Conservation (phyloP, 1,284 basidiomycete genomes). For the Naganishia albida region DNA sequence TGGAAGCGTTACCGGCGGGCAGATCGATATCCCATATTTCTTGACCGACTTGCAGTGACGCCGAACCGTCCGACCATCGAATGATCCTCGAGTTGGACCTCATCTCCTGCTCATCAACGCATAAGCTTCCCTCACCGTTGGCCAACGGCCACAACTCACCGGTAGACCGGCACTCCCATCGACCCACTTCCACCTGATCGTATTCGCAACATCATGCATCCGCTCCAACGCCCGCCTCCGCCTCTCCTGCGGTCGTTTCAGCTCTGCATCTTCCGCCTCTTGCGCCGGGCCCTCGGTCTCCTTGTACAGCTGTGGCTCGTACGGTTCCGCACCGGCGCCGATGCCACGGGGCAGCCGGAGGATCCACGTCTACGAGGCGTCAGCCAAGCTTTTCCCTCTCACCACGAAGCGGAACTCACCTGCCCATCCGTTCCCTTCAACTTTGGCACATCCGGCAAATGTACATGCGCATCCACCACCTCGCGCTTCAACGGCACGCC, state of each 20-base stretch:
- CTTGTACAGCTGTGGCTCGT: slow-evolving; percentile 48
- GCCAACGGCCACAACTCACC: slow-evolving; percentile 35
- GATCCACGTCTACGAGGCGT: slow-evolving; percentile 42
- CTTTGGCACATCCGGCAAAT: slow-evolving; percentile 46
- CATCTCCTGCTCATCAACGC: slow-evolving; percentile 34
- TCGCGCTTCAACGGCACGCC: slow-evolving; percentile 38
- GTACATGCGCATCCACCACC: slow-evolving; percentile 42
- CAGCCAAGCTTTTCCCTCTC: not conserved
- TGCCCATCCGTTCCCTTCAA: slow-evolving; percentile 48
- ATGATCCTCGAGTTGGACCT: slow-evolving; percentile 51
- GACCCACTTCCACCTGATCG: slow-evolving; percentile 52
- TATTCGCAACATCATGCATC: slow-evolving; percentile 52
- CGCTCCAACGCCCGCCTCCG: slow-evolving; percentile 43
- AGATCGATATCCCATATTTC: slow-evolving; percentile 51
- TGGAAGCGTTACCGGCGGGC: slow-evolving; percentile 20
- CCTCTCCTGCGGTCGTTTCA: slow-evolving; percentile 36
- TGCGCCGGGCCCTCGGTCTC: slow-evolving; percentile 16
- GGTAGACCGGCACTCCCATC: slow-evolving; percentile 45
- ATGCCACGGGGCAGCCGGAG: slow-evolving; percentile 50
- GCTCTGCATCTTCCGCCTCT: slow-evolving; percentile 39
- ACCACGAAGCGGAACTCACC: slow-evolving; percentile 38
- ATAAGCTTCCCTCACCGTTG: not conserved
- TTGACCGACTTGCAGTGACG: slow-evolving; percentile 49
- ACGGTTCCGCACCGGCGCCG: slow-evolving; percentile 48
- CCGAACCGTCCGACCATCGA: slow-evolving; percentile 53